phyloP scores from a whole-genome alignment of 2,329 filamentous ascomycete species.

The Claviceps arundinis region DNA sequence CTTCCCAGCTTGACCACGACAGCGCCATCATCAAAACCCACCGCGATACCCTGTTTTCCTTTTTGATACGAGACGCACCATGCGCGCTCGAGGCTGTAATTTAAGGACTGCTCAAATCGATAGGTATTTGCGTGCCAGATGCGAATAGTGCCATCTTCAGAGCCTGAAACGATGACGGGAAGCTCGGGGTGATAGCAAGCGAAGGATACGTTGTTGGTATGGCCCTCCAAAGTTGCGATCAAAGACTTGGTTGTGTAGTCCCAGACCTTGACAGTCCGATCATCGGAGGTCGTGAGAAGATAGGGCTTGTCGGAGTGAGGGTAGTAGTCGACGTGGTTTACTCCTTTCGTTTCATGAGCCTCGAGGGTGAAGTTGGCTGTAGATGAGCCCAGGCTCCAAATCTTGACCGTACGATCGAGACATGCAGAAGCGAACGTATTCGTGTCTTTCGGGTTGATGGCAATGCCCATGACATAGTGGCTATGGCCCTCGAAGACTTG shows the following conservation, averaged over 20 bases:
- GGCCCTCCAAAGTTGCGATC: constrained; percentile 90
- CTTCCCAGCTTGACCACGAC: constrained; percentile 96
- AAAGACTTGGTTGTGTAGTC: constrained; percentile 97
- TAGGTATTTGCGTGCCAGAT: constrained; percentile 99
- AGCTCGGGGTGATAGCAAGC: constrained; percentile 96
- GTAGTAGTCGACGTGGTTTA: constrained; percentile 93
- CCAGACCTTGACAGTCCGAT: constrained; percentile 95
- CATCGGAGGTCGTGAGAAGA: constrained; percentile 90
- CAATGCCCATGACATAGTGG: constrained; percentile 92
- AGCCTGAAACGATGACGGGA: constrained; percentile 93
- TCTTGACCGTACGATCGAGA: constrained; percentile 92
- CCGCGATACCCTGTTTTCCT: constrained; percentile 84
- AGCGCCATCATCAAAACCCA: constrained; percentile 94
- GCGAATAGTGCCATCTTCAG: constrained; percentile 92
- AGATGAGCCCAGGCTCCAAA: constrained; percentile 90
- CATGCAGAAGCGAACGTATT: constrained; percentile 88
- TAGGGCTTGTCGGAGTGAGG: constrained; percentile 67
- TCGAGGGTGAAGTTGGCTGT: constrained; percentile 94
- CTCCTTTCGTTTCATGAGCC: constrained; percentile 91
- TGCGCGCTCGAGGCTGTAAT: constrained; percentile 87
- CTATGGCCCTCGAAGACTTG: constrained; percentile 93
- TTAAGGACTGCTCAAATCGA: constrained; percentile 85
- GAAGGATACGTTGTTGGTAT: constrained; percentile 96
- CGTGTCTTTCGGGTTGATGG: constrained; percentile 95
- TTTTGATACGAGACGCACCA: constrained; percentile 97